These are phyloP conservation scores for Thelonectria discophora DNA, from an alignment of 2,329 filamentous ascomycete genomes.

Conservation along the genomic window DNA sequence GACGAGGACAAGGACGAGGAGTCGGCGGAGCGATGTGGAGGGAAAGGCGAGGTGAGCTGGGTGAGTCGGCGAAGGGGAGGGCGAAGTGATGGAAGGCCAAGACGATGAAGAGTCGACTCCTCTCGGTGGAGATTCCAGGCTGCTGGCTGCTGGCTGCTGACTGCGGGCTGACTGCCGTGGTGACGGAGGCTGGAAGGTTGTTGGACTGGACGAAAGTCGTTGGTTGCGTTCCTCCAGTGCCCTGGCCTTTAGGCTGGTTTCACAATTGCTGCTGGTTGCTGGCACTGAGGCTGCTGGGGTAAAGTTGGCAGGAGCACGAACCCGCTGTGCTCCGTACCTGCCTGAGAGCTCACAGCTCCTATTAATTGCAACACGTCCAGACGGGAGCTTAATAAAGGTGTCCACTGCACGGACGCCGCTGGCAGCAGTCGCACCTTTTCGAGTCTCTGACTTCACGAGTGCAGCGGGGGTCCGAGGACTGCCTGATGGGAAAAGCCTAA, in stretches of 20 bases:
- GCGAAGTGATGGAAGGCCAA: constrained; percentile 1
- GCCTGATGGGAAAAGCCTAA: neutral
- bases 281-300: constrained; percentile 9
- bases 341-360: neutral
- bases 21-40: neutral
- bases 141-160: too few species aligned
- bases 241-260: constrained; percentile 22
- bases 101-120: constrained; percentile 8
- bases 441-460: neutral
- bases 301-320: constrained; percentile 12
- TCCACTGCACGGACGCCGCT: neutral
- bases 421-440: neutral
- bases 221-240: constrained; percentile 18
- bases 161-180: constrained; percentile 8
- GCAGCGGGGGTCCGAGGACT: too few species aligned
- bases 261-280: constrained; percentile 13
- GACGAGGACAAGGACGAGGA: constrained; percentile 4
- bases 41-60: neutral
- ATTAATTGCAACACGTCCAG: neutral
- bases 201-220: neutral
- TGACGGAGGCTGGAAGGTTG: constrained; percentile 15
- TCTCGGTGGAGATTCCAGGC: constrained; percentile 9
- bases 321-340: constrained; percentile 7
- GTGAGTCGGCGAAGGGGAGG: constrained; percentile 3
- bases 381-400: constrained; percentile 8